Conservation (phyloP, 495 filamentous ascomycete species). For the Aspergillus bridgeri region DNA sequence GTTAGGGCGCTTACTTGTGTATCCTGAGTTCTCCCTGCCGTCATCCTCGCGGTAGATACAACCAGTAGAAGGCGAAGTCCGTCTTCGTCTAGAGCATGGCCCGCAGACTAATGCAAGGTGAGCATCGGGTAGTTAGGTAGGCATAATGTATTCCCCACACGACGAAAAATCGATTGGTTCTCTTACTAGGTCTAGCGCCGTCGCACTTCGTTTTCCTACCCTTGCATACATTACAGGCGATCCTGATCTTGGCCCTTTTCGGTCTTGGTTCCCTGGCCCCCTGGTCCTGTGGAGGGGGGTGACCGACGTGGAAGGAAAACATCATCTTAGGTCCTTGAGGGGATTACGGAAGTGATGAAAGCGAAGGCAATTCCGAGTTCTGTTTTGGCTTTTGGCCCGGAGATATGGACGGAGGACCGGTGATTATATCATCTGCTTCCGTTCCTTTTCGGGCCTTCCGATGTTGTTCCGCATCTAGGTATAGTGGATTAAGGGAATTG, state of each 20-base stretch:
- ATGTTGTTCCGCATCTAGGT: no score
- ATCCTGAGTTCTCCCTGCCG: background rate
- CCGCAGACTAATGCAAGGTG: slow-evolving; percentile 12
- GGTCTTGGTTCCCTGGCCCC: background rate
- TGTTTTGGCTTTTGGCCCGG: background rate
- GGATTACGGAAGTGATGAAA: background rate
- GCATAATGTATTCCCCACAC: background rate
- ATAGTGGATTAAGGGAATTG: no score
- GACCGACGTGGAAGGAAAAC: background rate
- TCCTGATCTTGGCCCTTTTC: background rate
- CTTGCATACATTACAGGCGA: background rate
- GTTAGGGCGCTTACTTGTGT: background rate
- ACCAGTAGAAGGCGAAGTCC: background rate
- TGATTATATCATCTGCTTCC: background rate
- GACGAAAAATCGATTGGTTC: background rate
- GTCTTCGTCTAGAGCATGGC: slow-evolving; percentile 14
- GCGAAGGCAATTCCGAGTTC: background rate
- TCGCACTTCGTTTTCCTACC: background rate
- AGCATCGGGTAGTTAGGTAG: no score
- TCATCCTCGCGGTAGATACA: background rate
- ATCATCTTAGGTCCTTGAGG: background rate
- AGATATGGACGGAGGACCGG: background rate
- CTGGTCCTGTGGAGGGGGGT: background rate
- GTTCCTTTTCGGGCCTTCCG: background rate
- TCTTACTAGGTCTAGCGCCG: background rate